Evolutionary conservation across 345 rosid genomes (phyloP).

Genomic region (Camelina laxa): DNA sequence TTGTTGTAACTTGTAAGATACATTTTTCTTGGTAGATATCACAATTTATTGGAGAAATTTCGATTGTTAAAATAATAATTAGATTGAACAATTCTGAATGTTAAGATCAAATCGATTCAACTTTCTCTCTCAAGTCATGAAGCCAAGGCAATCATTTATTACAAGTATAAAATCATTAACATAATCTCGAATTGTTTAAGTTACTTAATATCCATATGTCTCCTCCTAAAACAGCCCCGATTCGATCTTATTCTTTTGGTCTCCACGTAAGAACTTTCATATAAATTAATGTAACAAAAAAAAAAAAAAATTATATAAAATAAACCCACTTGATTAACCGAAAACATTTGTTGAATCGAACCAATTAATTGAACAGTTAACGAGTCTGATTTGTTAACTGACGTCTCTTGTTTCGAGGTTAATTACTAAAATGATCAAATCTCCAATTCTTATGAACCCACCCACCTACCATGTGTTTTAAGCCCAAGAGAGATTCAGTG

Average conservation of each 20-base stretch:
- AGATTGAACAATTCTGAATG: neutral
- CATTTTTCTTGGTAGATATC: no score
- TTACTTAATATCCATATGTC: slow-evolving; percentile 7
- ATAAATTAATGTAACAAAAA: neutral
- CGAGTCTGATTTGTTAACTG: slow-evolving; percentile 34
- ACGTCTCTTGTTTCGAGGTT: slow-evolving; percentile 37
- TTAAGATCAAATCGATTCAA: slow-evolving; percentile 1
- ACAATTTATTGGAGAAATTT: no score
- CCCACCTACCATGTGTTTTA: slow-evolving; percentile 40
- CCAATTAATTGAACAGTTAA: slow-evolving; percentile 31
- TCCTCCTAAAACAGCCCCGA: slow-evolving; percentile 16
- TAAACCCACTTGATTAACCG: slow-evolving; percentile 30
- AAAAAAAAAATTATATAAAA: neutral
- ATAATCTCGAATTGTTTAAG: neutral
- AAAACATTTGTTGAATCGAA: slow-evolving; percentile 39
- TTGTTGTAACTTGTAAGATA: neutral
- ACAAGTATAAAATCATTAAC: neutral
- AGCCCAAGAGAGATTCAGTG: slow-evolving; percentile 44
- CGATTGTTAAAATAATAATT: no score
- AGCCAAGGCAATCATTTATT: slow-evolving; percentile 5
- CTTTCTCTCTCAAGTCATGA: slow-evolving; percentile 9
- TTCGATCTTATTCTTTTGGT: slow-evolving; percentile 30
- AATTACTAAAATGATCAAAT: slow-evolving; percentile 26
- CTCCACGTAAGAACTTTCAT: neutral
- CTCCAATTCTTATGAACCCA: slow-evolving; percentile 35